Conservation (phyloP, 495 filamentous ascomycete genomes). For the Thozetella sp. region DNA sequence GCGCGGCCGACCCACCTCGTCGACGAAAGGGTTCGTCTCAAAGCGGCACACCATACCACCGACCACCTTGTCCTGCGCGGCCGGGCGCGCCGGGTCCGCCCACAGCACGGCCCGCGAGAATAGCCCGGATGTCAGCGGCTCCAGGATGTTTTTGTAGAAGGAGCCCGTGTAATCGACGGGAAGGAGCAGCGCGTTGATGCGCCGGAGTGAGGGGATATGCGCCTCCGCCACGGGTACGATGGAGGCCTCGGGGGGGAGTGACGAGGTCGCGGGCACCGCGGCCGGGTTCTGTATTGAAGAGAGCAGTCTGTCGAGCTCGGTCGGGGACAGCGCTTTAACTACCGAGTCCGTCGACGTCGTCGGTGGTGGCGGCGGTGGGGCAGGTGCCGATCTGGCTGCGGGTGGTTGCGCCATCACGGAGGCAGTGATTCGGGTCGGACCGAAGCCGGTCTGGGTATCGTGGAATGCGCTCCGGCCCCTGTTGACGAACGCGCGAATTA, state of each 20-base stretch:
- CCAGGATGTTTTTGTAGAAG: constrained; percentile 80
- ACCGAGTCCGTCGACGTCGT: constrained; percentile 9
- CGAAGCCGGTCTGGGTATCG: background rate
- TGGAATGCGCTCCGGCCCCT: background rate
- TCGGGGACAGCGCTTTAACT: constrained; percentile 18
- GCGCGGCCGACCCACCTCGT: constrained; percentile 11
- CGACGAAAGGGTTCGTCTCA: constrained; percentile 45
- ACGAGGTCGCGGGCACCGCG: constrained; percentile 31
- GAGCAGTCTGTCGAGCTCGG: constrained; percentile 5
- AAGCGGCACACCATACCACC: constrained; percentile 85
- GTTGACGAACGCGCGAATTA: background rate
- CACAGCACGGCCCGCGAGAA: constrained; percentile 78
- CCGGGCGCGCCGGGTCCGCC: constrained; percentile 25
- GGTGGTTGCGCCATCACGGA: constrained; percentile 1
- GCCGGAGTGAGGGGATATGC: constrained; percentile 73
- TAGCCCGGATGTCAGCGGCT: constrained; percentile 64
- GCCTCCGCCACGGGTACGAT: constrained; percentile 60
- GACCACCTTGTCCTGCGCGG: constrained; percentile 60
- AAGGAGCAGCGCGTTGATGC: constrained; percentile 81
- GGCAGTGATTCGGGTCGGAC: background rate
- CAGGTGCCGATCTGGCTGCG: constrained; percentile 17
- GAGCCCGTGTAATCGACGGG: constrained; percentile 84
- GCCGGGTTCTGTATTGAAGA: constrained; percentile 9
- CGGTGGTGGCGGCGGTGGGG: constrained; percentile 15
- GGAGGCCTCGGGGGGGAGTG: constrained; percentile 48